phyloP scores from a whole-genome alignment of 768 basidiomycete species.

The Mycena amicta region DNA sequence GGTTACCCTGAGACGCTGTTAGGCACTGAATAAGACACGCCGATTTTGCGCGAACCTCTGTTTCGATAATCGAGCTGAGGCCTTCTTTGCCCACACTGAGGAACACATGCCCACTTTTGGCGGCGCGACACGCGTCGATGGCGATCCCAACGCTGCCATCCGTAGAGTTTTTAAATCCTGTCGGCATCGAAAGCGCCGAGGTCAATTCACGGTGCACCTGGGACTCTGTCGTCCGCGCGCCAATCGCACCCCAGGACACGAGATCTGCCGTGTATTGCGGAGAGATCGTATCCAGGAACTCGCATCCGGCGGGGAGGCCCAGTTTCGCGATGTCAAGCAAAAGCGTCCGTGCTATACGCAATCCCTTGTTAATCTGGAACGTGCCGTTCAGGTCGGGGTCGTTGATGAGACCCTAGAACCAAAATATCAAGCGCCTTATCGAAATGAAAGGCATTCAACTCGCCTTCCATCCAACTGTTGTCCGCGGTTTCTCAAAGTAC shows the following conservation, averaged over 20 bases:
- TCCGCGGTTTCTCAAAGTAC: conserved; percentile 96
- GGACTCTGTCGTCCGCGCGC: conserved; percentile 89
- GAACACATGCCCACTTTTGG: conserved; percentile 90
- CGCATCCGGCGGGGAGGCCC: conserved; percentile 94
- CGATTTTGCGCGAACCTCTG: conserved; percentile 61
- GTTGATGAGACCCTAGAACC: conserved; percentile 80
- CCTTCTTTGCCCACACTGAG: conserved; percentile 97
- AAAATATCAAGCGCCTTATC: not conserved
- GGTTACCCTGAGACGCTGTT: conserved; percentile 66
- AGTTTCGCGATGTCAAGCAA: conserved; percentile 88
- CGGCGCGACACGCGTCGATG: conserved; percentile 93
- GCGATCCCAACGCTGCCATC: conserved; percentile 92
- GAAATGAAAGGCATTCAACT: not conserved
- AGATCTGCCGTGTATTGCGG: conserved; percentile 94
- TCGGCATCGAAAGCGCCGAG: conserved; percentile 89
- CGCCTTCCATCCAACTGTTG: conserved; percentile 94
- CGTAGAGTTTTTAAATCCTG: conserved; percentile 98
- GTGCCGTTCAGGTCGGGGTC: conserved; percentile 92
- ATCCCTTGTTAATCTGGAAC: conserved; percentile 96
- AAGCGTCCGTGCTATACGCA: conserved; percentile 83
- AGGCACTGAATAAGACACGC: not conserved
- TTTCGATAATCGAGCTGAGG: conserved; percentile 92
- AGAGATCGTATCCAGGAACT: conserved; percentile 82
- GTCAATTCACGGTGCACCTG: conserved; percentile 91
- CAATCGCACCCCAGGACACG: conserved; percentile 88